Evolutionary conservation across 805 yeast genomes (phyloP).

Genomic region (Wickerhamiella qilinensis): DNA sequence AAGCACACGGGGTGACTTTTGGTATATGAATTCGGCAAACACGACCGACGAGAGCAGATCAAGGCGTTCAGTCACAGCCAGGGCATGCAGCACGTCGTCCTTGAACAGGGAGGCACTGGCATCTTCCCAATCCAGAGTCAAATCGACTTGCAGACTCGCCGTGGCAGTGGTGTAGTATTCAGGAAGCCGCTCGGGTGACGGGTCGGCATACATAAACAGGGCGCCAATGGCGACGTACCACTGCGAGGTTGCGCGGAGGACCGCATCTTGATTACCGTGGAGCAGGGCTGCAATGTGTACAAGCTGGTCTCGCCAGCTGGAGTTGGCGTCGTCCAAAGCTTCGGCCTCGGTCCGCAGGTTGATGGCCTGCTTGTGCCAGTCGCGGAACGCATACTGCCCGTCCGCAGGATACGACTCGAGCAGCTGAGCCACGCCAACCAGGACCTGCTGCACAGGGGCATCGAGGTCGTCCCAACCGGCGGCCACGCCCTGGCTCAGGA

Average conservation of each 20-base stretch:
- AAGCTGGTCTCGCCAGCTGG: slow-evolving; percentile 1
- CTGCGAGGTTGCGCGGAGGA: slow-evolving; percentile 1
- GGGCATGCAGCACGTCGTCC: slow-evolving; percentile 8
- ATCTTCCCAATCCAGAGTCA: slow-evolving; percentile 12
- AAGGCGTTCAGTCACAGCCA: slow-evolving; percentile 7
- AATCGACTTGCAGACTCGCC: slow-evolving; percentile 3
- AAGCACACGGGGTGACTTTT: slow-evolving; percentile 5
- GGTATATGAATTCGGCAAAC: slow-evolving; percentile 9
- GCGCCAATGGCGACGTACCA: slow-evolving; percentile 11
- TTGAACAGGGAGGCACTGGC: slow-evolving; percentile 11
- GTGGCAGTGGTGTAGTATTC: slow-evolving; percentile 5
- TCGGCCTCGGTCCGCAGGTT: slow-evolving; percentile 6
- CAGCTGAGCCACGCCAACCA: neutral
- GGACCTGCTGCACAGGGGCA: neutral
- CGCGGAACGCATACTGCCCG: slow-evolving; percentile 7
- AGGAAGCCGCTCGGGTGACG: slow-evolving; percentile 7
- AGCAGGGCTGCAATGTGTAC: slow-evolving; percentile 5
- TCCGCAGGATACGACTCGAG: slow-evolving; percentile 7
- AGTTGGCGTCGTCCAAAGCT: neutral
- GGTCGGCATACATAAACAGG: slow-evolving; percentile 8
- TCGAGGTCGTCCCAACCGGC: neutral
- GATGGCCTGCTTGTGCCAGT: slow-evolving; percentile 9
- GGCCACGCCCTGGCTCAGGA: neutral
- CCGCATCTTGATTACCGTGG: slow-evolving; percentile 5
- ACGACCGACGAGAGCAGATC: slow-evolving; percentile 9